These are phyloP conservation scores for Trichoderma semiorbis DNA, from an alignment of 2,329 filamentous ascomycete species.

Conservation along the genomic window DNA sequence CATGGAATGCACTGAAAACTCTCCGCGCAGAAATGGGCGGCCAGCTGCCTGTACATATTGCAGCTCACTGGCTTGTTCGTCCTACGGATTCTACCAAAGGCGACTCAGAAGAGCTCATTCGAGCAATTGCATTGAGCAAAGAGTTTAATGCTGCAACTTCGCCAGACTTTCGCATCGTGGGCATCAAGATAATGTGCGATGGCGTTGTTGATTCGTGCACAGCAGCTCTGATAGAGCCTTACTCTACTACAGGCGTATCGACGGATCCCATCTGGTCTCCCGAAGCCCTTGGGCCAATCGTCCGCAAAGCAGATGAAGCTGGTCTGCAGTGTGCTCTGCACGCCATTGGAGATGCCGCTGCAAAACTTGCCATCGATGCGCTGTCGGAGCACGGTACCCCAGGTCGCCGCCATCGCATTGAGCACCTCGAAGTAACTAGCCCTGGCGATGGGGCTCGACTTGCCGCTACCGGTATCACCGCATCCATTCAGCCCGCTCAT, in stretches of 20 bases:
- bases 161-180: slow-evolving; percentile 9
- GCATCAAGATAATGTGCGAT: slow-evolving; percentile 13
- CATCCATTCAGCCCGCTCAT: slow-evolving; percentile 10
- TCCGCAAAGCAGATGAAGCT: neutral
- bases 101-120: neutral
- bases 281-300: slow-evolving; percentile 3
- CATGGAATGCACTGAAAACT: slow-evolving; percentile 1
- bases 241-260: slow-evolving; percentile 3
- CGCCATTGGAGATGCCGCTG: slow-evolving; percentile 11
- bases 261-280: slow-evolving; percentile 1
- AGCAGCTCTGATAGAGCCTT: slow-evolving; percentile 7
- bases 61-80: slow-evolving; percentile 8
- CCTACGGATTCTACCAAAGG: slow-evolving; percentile 1
- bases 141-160: neutral
- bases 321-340: slow-evolving; percentile 8
- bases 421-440: slow-evolving; percentile 3
- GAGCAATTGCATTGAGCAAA: neutral
- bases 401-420: slow-evolving; percentile 7
- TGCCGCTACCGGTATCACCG: slow-evolving; percentile 3
- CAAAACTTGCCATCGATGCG: slow-evolving; percentile 8
- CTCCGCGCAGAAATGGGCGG: slow-evolving; percentile 5
- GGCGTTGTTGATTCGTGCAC: slow-evolving; percentile 12
- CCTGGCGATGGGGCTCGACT: slow-evolving; percentile 7
- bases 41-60: slow-evolving; percentile 7
- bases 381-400: slow-evolving; percentile 9